These are phyloP conservation scores for Anisodus tanguticus DNA, from an alignment of 257 asterid species.

Conservation along the genomic window DNA sequence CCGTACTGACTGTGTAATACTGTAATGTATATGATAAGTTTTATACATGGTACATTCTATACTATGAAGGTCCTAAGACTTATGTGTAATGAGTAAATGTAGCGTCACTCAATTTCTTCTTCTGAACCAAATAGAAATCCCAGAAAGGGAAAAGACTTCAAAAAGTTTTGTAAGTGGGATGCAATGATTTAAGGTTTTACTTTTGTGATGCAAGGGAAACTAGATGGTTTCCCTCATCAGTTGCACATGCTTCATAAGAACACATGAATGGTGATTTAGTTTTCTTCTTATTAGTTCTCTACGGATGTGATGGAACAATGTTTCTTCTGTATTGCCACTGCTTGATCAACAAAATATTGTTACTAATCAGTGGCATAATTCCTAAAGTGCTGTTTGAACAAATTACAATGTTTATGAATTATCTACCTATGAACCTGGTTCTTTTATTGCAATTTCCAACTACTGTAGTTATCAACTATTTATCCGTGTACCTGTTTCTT, in stretches of 20 bases:
- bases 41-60: background rate
- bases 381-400: background rate
- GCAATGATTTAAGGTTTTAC: slow-evolving; percentile 1
- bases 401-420: slow-evolving; percentile 13
- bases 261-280: background rate
- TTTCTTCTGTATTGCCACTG: background rate
- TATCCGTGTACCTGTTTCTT: background rate
- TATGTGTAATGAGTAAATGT: background rate
- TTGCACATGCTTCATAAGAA: background rate
- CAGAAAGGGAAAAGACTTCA: background rate
- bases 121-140: background rate
- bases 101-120: background rate
- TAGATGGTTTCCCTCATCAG: background rate
- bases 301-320: background rate
- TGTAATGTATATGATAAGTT: background rate
- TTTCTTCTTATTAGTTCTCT: background rate
- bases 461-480: background rate
- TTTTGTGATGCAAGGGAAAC: background rate
- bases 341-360: slow-evolving; percentile 24
- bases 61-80: background rate
- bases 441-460: background rate
- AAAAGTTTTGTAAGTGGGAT: background rate
- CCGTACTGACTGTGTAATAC: background rate
- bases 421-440: background rate
- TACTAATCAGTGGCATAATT: background rate